Evolutionary conservation across 495 filamentous ascomycete genomes (phyloP), one percentile per base, ranked within the genome.

Genomic region (Penicillium angulare): DNA sequence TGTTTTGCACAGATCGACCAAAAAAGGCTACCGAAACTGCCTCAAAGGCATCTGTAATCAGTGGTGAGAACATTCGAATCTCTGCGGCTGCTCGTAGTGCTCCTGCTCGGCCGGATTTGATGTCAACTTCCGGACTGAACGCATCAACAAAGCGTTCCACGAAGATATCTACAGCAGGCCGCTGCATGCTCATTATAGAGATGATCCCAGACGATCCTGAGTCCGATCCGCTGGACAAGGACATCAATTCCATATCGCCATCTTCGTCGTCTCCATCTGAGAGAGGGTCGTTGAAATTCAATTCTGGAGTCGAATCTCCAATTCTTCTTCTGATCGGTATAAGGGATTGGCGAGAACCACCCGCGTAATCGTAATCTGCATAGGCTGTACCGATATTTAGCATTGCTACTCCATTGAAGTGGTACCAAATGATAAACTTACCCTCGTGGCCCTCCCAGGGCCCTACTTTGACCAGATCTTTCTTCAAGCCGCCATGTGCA

Each of bases 81-180:
- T 56, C 61, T 0, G 73, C 73, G 5, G 71, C 73, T 13, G 68
- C 67, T 20, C 73, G 65, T 15, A 74, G 44, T 6, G 73, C 73
- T 24, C 71, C 73, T 7, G 73, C 71, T 18, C 65, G 64, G 6
- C 73, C 73, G 7, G 66, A 61, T 26, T 71, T 73, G 7, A 54
- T 43, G 21, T 73, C 66, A 7, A 74, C 71, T 32, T 73, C 59
- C 0, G 73, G 73, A 43, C 69, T 73, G 21, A 76, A 76, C 7
- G 73, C 73, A 43, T 76, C 73, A 1, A 76, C 65, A 22, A 76
- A 76, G 2, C 73, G 68, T 49, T 74, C 68, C 9, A 76, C 67
- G 36, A 71, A 76, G 5, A 72, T 57, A 51, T 74, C 73, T 1
- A 73, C 50, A 16, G 59, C 60, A 1, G 66, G 65, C 33, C 57